Percentiles rank a stretch among this genome's conserved stretches.
phyloP scores from a whole-genome alignment of 768 basidiomycete species.

The Boletus pseudo-olivaceus region DNA sequence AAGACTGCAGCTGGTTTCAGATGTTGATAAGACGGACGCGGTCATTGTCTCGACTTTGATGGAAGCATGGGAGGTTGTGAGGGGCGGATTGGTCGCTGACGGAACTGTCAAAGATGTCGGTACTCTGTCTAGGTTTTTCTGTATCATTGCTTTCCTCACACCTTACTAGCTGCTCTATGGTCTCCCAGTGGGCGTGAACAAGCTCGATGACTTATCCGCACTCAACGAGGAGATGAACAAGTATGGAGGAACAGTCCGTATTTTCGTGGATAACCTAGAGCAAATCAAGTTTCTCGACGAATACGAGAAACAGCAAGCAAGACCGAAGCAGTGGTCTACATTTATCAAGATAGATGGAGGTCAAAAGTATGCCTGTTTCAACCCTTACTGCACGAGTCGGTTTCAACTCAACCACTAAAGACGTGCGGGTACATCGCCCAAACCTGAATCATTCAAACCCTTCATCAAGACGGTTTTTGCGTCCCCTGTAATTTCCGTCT shows the following conservation, averaged over 20 bases:
- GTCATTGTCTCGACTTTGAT: constrained; percentile 80
- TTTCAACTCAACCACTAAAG: constrained; percentile 36
- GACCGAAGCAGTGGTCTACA: constrained; percentile 58
- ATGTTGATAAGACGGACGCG: constrained; percentile 49
- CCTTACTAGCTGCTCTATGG: constrained; percentile 72
- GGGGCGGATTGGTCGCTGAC: constrained; percentile 64
- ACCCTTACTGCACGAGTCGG: not conserved
- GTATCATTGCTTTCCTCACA: constrained; percentile 4
- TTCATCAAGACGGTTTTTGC: constrained; percentile 51
- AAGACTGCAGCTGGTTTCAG: constrained; percentile 60
- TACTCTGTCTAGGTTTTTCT: constrained; percentile 7
- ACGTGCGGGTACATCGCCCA: constrained; percentile 65
- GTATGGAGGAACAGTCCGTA: constrained; percentile 56
- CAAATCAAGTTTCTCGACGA: constrained; percentile 65
- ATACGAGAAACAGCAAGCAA: constrained; percentile 45
- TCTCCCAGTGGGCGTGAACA: constrained; percentile 66
- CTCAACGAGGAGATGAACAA: constrained; percentile 54
- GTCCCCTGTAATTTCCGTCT: constrained; percentile 58
- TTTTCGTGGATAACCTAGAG: constrained; percentile 73
- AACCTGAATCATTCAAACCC: constrained; percentile 49
- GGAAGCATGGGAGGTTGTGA: constrained; percentile 76
- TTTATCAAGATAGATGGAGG: constrained; percentile 83
- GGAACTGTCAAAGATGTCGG: constrained; percentile 76
- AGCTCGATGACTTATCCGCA: constrained; percentile 63
- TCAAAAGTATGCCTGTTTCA: constrained; percentile 51